These are phyloP conservation scores for Mallotus japonicus DNA, from an alignment of 441 rosid genomes.

Conservation along the genomic window DNA sequence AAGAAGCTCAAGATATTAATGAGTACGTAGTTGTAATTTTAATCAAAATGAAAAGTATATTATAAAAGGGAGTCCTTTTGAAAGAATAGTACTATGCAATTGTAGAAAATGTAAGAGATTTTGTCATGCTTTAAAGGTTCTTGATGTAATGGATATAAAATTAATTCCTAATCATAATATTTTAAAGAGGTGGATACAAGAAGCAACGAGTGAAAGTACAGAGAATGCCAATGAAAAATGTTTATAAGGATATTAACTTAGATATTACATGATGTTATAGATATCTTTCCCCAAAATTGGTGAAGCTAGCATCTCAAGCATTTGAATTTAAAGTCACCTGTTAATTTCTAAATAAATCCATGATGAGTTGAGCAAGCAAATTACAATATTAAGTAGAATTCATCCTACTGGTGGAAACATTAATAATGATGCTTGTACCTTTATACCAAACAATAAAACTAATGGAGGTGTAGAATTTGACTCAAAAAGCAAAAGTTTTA, in stretches of 20 bases:
- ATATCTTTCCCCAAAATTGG: conserved; percentile 4
- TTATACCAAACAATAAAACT: not conserved
- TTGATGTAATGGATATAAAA: conserved; percentile 17
- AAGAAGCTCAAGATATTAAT: not conserved
- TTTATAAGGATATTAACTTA: conserved; percentile 1
- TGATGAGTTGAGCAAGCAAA: not conserved
- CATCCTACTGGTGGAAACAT: no score
- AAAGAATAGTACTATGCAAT: not conserved
- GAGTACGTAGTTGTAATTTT: not conserved
- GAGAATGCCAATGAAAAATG: not conserved
- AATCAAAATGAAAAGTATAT: not conserved
- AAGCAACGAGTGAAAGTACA: not conserved
- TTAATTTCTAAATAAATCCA: not conserved
- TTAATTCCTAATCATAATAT: not conserved
- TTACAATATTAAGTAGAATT: not conserved
- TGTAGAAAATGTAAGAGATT: not conserved
- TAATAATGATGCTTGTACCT: not conserved
- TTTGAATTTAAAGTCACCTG: not conserved
- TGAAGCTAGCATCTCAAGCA: conserved; percentile 14
- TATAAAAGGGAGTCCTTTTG: not conserved
- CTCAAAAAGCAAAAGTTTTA: not conserved
- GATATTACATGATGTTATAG: not conserved
- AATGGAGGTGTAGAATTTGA: not conserved
- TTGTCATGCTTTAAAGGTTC: conserved; percentile 14
- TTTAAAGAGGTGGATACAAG: conserved; percentile 10